phyloP scores from a whole-genome alignment of 2,329 filamentous ascomycete genomes.

The Aspergillus quadricinctus region DNA sequence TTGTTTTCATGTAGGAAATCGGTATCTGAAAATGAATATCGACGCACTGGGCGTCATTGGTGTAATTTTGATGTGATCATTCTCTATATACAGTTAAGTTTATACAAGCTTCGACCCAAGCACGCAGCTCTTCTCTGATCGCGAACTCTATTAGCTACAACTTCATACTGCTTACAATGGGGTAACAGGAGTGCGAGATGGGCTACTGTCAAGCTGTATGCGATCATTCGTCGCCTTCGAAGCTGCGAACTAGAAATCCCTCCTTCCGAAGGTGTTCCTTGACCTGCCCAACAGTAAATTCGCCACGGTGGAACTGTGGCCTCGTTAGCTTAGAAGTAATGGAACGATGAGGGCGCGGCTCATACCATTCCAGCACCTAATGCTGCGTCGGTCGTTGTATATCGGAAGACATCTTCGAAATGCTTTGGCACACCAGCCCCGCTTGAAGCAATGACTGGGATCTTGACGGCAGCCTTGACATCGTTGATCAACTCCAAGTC shows the following conservation, averaged over 20 bases:
- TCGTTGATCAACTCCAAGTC: slow-evolving; percentile 86
- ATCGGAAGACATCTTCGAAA: slow-evolving; percentile 83
- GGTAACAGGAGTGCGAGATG: background rate
- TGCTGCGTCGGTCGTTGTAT: slow-evolving; percentile 85
- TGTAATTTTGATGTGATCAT: background rate
- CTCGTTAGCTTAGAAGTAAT: slow-evolving; percentile 6
- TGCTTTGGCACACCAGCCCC: slow-evolving; percentile 84
- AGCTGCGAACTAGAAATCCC: slow-evolving; percentile 73
- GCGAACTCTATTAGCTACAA: background rate
- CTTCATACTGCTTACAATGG: background rate
- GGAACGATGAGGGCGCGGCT: slow-evolving; percentile 9
- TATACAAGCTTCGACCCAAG: background rate
- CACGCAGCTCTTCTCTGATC: background rate
- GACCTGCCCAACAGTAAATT: slow-evolving; percentile 92
- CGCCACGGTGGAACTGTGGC: slow-evolving; percentile 75
- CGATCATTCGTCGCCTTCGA: slow-evolving; percentile 49
- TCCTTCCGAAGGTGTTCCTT: slow-evolving; percentile 73
- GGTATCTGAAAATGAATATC: background rate
- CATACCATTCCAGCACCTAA: slow-evolving; percentile 85
- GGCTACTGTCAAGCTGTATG: background rate
- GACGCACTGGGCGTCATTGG: background rate
- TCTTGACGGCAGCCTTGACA: slow-evolving; percentile 80
- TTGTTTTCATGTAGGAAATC: background rate
- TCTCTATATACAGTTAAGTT: background rate
- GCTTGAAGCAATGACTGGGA: slow-evolving; percentile 92